Conservation (phyloP, 2,329 filamentous ascomycete species). For the Calonectria pseudoreteaudii region DNA sequence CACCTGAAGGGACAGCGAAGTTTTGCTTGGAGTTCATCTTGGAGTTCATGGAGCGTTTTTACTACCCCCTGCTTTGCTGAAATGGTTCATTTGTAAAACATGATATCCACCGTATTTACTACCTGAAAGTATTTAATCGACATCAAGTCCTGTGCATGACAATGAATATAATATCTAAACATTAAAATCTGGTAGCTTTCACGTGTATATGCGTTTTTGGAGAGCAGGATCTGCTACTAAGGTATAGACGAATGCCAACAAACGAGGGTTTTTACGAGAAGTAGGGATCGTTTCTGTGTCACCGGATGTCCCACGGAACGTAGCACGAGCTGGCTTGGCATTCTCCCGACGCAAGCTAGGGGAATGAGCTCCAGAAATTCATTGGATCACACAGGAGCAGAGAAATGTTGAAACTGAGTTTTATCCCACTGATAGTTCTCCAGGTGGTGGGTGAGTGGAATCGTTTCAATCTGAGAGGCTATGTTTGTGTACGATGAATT, state of each 20-base stretch:
- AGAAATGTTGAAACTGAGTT: background rate
- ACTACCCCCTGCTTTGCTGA: constrained; percentile 3
- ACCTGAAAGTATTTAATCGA: constrained; percentile 11
- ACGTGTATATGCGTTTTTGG: background rate
- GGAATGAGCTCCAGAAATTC: background rate
- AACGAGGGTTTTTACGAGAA: background rate
- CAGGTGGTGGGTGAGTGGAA: background rate
- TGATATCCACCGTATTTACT: constrained; percentile 19
- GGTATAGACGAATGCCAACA: background rate
- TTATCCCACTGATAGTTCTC: background rate
- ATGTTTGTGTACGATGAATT: background rate
- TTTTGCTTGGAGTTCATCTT: constrained; percentile 23
- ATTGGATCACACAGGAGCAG: background rate
- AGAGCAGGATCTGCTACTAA: background rate
- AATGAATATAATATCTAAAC: background rate
- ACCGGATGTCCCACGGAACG: background rate
- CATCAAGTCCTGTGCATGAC: background rate
- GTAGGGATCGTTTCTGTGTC: background rate
- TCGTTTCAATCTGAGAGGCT: background rate
- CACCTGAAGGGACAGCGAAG: background rate
- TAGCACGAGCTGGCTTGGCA: background rate
- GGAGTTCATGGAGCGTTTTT: constrained; percentile 23
- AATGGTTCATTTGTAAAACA: constrained; percentile 30
- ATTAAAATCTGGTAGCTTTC: too few relatives aligned
- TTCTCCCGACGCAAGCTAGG: background rate